phyloP scores from a whole-genome alignment of 2,329 filamentous ascomycete genomes.

The Leptographium galeiforme region DNA sequence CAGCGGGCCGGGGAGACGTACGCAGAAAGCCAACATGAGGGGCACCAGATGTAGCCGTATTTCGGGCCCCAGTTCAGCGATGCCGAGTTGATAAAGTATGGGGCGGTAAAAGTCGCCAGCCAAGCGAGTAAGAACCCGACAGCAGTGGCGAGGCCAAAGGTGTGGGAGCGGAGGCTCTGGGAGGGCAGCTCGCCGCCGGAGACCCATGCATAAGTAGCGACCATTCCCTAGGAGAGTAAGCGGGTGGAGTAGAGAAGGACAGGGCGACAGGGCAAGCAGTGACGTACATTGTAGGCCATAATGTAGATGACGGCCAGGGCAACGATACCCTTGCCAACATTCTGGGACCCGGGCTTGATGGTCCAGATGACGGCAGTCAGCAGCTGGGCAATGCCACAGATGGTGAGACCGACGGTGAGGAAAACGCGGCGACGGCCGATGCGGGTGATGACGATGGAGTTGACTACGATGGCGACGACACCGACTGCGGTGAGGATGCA shows the following conservation, averaged over 20 bases:
- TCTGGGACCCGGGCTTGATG: constrained; percentile 21
- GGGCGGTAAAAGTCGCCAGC: constrained; percentile 43
- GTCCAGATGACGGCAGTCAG: constrained; percentile 39
- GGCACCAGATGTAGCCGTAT: constrained; percentile 43
- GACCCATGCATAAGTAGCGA: constrained; percentile 43
- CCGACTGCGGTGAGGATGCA: constrained; percentile 41
- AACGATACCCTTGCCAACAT: constrained; percentile 34
- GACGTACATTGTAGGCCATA: constrained; percentile 32
- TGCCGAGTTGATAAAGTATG: constrained; percentile 44
- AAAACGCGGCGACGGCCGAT: constrained; percentile 40
- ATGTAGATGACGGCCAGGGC: constrained; percentile 40
- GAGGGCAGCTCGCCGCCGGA: constrained; percentile 43
- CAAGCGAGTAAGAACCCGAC: constrained; percentile 42
- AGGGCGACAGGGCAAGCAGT: background rate
- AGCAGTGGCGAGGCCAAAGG: constrained; percentile 40
- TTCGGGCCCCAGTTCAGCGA: constrained; percentile 42
- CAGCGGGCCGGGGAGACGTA: constrained; percentile 7
- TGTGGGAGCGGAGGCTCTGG: constrained; percentile 41
- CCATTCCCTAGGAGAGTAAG: constrained; percentile 22
- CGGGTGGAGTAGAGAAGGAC: background rate
- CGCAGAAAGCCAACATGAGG: constrained; percentile 19
- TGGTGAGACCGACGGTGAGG: constrained; percentile 33
- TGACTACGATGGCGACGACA: constrained; percentile 39
- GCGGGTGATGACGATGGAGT: constrained; percentile 36
- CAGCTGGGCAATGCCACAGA: constrained; percentile 41